Percentiles rank a stretch among this genome's conserved stretches.
phyloP scores from a whole-genome alignment of 169 alveolate species.

The Plasmodium gaboni region DNA sequence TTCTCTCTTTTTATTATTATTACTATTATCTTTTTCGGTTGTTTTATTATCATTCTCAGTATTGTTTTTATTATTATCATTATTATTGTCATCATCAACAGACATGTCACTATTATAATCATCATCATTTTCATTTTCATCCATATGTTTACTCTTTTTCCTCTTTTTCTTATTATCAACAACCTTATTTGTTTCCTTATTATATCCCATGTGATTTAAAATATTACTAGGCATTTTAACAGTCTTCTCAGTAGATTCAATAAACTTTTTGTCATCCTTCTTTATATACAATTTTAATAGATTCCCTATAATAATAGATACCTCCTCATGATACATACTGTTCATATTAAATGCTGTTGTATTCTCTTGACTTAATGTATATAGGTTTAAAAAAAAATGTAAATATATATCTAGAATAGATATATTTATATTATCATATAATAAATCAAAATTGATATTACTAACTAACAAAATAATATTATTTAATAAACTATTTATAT shows the following conservation, averaged over 20 bases:
- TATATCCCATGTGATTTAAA: background rate
- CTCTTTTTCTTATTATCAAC: conserved; percentile 8
- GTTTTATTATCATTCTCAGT: background rate
- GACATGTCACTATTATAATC: background rate
- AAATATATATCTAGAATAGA: conserved; percentile 45
- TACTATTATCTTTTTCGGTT: background rate
- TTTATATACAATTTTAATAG: conserved; percentile 40
- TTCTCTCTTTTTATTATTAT: conserved; percentile 16
- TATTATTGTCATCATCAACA: background rate
- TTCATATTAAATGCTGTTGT: conserved; percentile 38
- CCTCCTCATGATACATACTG: conserved; percentile 25
- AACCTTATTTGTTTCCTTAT: background rate
- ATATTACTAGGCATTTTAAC: background rate
- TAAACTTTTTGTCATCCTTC: background rate
- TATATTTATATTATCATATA: conserved; percentile 32
- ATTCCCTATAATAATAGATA: conserved; percentile 31
- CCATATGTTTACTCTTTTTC: background rate
- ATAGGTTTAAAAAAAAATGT: conserved; percentile 61
- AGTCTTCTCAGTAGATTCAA: too few relatives aligned
- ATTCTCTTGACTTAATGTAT: conserved; percentile 51
- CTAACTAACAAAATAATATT: conserved; percentile 65
- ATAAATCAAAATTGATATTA: conserved; percentile 30
- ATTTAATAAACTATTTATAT: conserved; percentile 57
- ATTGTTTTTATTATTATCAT: background rate
- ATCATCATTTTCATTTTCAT: background rate